These are phyloP conservation scores for Penicillium longicatenatum DNA, from an alignment of 495 filamentous ascomycete species.

Conservation along the genomic window DNA sequence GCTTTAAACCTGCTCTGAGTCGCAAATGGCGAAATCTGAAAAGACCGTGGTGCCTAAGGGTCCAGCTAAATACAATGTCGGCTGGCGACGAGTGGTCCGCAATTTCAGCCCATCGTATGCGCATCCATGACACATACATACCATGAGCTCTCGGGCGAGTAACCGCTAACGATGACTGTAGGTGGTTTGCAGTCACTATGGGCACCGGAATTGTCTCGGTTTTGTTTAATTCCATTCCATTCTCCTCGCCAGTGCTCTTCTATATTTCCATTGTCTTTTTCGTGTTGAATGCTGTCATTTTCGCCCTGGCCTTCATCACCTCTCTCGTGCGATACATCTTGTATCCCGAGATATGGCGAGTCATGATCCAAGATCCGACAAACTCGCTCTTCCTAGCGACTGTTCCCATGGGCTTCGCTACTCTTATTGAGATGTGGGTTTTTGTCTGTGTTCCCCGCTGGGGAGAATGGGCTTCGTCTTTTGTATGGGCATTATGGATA, in stretches of 20 bases:
- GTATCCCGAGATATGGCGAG: conserved; percentile 48
- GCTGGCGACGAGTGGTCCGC: conserved; percentile 47
- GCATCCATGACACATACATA: neutral
- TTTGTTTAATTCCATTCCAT: conserved; percentile 44
- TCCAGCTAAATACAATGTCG: conserved; percentile 28
- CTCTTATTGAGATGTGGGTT: conserved; percentile 51
- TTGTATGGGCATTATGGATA: conserved; percentile 51
- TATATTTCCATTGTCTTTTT: conserved; percentile 48
- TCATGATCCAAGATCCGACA: conserved; percentile 48
- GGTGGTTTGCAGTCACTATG: conserved; percentile 53
- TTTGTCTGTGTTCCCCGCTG: conserved; percentile 47
- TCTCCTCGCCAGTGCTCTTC: conserved; percentile 36
- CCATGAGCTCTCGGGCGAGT: neutral
- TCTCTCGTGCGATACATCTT: conserved; percentile 47
- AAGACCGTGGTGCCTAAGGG: neutral
- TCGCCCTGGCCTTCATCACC: conserved; percentile 36
- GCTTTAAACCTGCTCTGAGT: neutral
- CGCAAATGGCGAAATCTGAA: neutral
- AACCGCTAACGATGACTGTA: conserved; percentile 4
- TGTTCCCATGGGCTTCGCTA: conserved; percentile 52
- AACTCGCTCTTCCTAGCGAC: conserved; percentile 51
- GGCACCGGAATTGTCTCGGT: conserved; percentile 52
- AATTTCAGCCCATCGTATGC: conserved; percentile 52
- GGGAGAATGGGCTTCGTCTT: conserved; percentile 34
- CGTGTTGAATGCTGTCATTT: conserved; percentile 45